These are phyloP conservation scores for Botrytis elliptica DNA, from an alignment of 2,329 filamentous ascomycete species.

Conservation along the genomic window DNA sequence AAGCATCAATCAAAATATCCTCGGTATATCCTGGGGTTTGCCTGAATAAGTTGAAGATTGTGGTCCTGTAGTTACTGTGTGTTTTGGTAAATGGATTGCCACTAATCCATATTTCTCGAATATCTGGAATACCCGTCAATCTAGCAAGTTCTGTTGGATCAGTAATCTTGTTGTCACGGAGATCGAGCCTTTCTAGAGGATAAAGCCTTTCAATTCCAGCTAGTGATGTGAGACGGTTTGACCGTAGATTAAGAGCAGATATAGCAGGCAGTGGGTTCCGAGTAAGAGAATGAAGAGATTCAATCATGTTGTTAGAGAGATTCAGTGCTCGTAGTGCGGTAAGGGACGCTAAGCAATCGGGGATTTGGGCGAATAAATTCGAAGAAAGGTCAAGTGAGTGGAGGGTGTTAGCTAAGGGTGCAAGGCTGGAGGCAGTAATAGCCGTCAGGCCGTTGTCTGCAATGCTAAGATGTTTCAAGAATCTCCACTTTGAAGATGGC, in stretches of 20 bases:
- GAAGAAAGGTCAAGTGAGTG: constrained; percentile 90
- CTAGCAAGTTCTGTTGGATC: constrained; percentile 89
- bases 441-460: constrained; percentile 87
- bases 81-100: constrained; percentile 91
- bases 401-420: constrained; percentile 80
- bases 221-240: constrained; percentile 81
- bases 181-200: constrained; percentile 83
- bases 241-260: constrained; percentile 85
- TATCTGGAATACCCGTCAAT: constrained; percentile 84
- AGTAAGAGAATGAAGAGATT: constrained; percentile 82
- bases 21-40: constrained; percentile 85
- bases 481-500: constrained; percentile 88
- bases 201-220: constrained; percentile 86
- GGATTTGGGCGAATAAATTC: constrained; percentile 92
- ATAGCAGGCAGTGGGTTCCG: constrained; percentile 89
- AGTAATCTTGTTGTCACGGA: constrained; percentile 86
- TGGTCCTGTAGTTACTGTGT: constrained; percentile 79
- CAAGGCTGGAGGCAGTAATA: constrained; percentile 71
- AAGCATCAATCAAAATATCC: constrained; percentile 85
- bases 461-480: constrained; percentile 85
- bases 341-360: constrained; percentile 82
- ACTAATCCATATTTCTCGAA: constrained; percentile 88
- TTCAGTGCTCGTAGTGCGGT: constrained; percentile 90
- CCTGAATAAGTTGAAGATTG: constrained; percentile 95
- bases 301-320: constrained; percentile 96